These are phyloP conservation scores for Blepharisma undulans DNA, from an alignment of 169 alveolate species.

Conservation along the genomic window DNA sequence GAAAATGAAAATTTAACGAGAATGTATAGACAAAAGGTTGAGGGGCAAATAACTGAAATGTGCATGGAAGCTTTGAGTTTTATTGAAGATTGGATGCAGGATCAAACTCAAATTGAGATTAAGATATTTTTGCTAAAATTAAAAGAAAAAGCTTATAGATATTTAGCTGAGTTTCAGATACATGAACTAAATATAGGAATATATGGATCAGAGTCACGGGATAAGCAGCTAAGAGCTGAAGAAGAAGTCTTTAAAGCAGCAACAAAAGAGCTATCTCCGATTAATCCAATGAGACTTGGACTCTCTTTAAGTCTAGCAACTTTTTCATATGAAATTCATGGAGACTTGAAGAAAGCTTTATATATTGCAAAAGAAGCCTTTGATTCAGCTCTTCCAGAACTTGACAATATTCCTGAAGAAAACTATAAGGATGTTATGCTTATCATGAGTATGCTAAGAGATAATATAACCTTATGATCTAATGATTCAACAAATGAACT, in stretches of 20 bases:
- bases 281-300: slow-evolving; percentile 77
- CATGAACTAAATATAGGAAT: slow-evolving; percentile 70
- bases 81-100: not conserved
- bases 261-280: slow-evolving; percentile 56
- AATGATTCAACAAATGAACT: too few species aligned
- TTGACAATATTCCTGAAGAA: slow-evolving; percentile 73
- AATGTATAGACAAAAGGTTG: not conserved
- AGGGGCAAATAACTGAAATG: not conserved
- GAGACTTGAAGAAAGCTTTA: slow-evolving; percentile 68
- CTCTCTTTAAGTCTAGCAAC: slow-evolving; percentile 77
- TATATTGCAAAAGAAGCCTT: slow-evolving; percentile 70
- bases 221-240: slow-evolving; percentile 67
- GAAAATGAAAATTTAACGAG: not conserved
- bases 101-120: slow-evolving; percentile 77
- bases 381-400: slow-evolving; percentile 74
- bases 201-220: slow-evolving; percentile 48
- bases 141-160: slow-evolving; percentile 98
- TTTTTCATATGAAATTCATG: slow-evolving; percentile 74
- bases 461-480: slow-evolving; percentile 75
- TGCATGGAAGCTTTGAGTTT: not conserved
- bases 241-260: slow-evolving; percentile 75
- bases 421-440: slow-evolving; percentile 72
- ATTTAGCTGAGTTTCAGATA: slow-evolving; percentile 54
- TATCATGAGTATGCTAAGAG: slow-evolving; percentile 70
- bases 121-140: slow-evolving; percentile 96